phyloP scores from a whole-genome alignment of 2,329 filamentous ascomycete species.

The Calonectria pseudoturangicola region DNA sequence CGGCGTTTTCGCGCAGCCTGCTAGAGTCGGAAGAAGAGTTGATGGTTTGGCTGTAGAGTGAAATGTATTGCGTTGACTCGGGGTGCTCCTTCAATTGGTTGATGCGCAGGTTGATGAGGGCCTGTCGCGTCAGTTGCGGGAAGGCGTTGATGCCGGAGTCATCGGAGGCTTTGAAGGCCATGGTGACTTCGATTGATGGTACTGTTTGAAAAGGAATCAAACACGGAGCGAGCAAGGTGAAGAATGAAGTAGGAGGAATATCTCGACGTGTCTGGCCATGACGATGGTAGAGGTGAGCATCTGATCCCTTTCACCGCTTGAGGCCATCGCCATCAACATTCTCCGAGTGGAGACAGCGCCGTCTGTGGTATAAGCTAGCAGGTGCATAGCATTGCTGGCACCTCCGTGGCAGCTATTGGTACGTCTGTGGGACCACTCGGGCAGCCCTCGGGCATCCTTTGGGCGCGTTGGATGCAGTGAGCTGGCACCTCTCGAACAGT shows the following conservation, averaged over 20 bases:
- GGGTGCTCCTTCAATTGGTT: neutral
- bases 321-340: conserved; percentile 19
- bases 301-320: conserved; percentile 25
- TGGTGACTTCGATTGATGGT: conserved; percentile 9
- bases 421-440: conserved; percentile 28
- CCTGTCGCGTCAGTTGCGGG: conserved; percentile 1
- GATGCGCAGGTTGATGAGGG: neutral
- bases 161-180: conserved; percentile 10
- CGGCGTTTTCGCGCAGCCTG: neutral
- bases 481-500: conserved; percentile 23
- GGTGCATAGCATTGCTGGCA: conserved; percentile 16
- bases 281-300: conserved; percentile 1
- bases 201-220: conserved; percentile 2
- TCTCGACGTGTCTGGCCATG: conserved; percentile 17
- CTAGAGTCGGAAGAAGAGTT: neutral
- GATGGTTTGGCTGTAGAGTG: neutral
- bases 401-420: conserved; percentile 26
- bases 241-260: conserved; percentile 12
- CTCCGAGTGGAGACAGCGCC: conserved; percentile 13
- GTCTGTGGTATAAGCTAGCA: conserved; percentile 17
- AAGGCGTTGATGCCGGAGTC: neutral
- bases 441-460: conserved; percentile 20
- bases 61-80: conserved; percentile 15
- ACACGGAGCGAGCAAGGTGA: conserved; percentile 15
- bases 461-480: conserved; percentile 10